Percentiles rank a stretch among this genome's conserved stretches.
These are phyloP conservation scores for Laetiporus sulphureus DNA, from an alignment of 1,284 basidiomycete species.

Conservation along the genomic window DNA sequence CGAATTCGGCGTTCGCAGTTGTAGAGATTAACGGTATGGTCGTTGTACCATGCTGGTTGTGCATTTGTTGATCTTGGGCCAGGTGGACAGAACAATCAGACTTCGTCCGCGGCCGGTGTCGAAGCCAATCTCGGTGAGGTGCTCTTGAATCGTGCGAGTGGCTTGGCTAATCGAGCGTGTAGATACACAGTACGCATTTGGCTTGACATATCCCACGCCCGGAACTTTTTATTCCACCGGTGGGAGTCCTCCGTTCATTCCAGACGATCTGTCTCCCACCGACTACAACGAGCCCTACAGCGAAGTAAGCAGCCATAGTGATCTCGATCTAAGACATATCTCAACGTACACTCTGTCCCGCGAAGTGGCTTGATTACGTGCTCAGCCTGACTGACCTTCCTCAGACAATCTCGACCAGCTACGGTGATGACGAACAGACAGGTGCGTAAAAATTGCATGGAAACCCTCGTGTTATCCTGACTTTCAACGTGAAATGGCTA, in stretches of 20 bases:
- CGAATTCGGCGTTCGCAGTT: conserved; percentile 38
- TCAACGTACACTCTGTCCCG: too few species aligned
- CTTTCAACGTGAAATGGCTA: conserved; percentile 14
- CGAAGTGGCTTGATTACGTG: conserved; percentile 53
- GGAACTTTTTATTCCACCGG: conserved; percentile 57
- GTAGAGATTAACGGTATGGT: conserved; percentile 25
- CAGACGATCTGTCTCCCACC: conserved; percentile 32
- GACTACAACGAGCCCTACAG: conserved; percentile 63
- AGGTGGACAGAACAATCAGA: conserved; percentile 61
- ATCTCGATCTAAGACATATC: conserved; percentile 3
- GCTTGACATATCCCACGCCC: conserved; percentile 42
- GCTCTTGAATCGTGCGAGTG: too few species aligned
- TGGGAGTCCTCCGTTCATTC: conserved; percentile 51
- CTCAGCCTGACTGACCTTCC: conserved; percentile 34
- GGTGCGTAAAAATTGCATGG: conserved; percentile 27
- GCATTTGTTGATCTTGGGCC: neutral
- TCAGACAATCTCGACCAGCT: conserved; percentile 53
- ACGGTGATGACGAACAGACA: conserved; percentile 66
- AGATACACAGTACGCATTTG: conserved; percentile 63
- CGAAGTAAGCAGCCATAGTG: conserved; percentile 27
- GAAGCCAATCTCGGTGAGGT: conserved; percentile 60
- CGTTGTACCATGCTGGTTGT: neutral
- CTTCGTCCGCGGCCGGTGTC: conserved; percentile 39
- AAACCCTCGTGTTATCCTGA: neutral
- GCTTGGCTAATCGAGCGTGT: neutral